Evolutionary conservation across 495 filamentous ascomycete species (phyloP).

Genomic region (Penicillium roqueforti): DNA sequence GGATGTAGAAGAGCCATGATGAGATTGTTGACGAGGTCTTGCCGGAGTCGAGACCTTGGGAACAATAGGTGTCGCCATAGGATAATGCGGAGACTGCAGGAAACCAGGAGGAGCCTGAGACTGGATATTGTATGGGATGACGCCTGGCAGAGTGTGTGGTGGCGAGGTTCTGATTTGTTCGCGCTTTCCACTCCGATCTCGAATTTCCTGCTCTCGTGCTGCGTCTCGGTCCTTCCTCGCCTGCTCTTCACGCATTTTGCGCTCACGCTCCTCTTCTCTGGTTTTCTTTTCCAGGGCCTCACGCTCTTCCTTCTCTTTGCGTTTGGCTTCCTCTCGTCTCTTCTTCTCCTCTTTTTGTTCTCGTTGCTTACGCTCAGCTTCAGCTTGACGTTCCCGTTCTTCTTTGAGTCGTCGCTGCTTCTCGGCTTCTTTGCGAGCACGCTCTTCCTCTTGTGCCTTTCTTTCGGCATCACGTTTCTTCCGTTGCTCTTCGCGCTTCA

Average conservation of each 20-base stretch:
- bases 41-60: slow-evolving; percentile 80
- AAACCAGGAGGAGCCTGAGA: slow-evolving; percentile 35
- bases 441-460: slow-evolving; percentile 85
- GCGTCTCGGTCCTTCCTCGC: slow-evolving; percentile 48
- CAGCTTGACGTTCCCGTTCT: slow-evolving; percentile 75
- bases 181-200: slow-evolving; percentile 46
- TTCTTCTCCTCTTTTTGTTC: slow-evolving; percentile 75
- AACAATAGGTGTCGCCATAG: slow-evolving; percentile 72
- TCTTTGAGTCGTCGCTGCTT: slow-evolving; percentile 74
- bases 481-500: slow-evolving; percentile 80
- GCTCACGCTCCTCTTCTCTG: slow-evolving; percentile 63
- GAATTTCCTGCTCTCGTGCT: slow-evolving; percentile 43
- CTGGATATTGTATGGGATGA: slow-evolving; percentile 53
- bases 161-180: slow-evolving; percentile 47
- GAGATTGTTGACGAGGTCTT: slow-evolving; percentile 70
- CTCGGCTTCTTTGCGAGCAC: slow-evolving; percentile 71
- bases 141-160: slow-evolving; percentile 32
- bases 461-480: slow-evolving; percentile 92
- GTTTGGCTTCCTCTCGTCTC: slow-evolving; percentile 56
- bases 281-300: slow-evolving; percentile 65
- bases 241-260: slow-evolving; percentile 62
- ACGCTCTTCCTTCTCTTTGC: slow-evolving; percentile 69
- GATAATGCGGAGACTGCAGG: slow-evolving; percentile 72
- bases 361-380: slow-evolving; percentile 65
- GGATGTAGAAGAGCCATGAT: slow-evolving; percentile 70